Evolutionary conservation across 495 filamentous ascomycete genomes (phyloP).

Genomic region (Podospora didyma): DNA sequence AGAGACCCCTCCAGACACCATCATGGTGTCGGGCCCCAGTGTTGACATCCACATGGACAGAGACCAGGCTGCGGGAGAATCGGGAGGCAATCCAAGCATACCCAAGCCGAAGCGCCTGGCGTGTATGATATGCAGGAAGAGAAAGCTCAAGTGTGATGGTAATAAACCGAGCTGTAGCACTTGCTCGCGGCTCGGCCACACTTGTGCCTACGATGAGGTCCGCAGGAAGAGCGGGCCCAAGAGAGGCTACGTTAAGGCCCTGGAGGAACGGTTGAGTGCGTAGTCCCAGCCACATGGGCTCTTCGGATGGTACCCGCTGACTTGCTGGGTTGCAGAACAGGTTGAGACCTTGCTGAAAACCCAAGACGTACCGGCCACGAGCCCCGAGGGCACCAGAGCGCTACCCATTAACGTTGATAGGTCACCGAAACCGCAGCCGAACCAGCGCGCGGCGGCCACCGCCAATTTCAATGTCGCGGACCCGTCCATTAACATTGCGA

Average conservation of each 20-base stretch:
- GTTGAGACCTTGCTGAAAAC: constrained; percentile 89
- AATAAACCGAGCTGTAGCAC: constrained; percentile 85
- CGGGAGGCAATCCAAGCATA: constrained; percentile 56
- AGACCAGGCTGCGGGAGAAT: constrained; percentile 20
- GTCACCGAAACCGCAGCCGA: constrained; percentile 21
- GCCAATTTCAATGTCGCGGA: constrained; percentile 44
- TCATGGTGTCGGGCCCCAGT: constrained; percentile 36
- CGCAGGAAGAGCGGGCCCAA: constrained; percentile 97
- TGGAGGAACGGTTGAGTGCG: constrained; percentile 91
- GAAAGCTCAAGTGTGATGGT: constrained; percentile 83
- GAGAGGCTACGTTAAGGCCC: constrained; percentile 93
- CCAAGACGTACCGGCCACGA: constrained; percentile 46
- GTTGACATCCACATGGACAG: constrained; percentile 22
- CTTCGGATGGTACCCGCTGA: constrained; percentile 7
- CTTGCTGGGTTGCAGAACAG: constrained; percentile 59
- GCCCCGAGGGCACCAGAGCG: constrained; percentile 29
- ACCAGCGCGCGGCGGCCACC: constrained; percentile 27
- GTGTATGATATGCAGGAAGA: constrained; percentile 92
- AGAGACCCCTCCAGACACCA: constrained; percentile 31
- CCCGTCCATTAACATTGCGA: constrained; percentile 40
- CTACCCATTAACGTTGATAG: constrained; percentile 29
- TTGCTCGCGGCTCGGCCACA: constrained; percentile 82
- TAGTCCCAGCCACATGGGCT: constrained; percentile 8
- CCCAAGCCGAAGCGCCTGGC: constrained; percentile 90
- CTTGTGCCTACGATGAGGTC: constrained; percentile 93